A percentile compares a stretch with the other conserved stretches of the same genome.
These are phyloP conservation scores for Chlorella sp. DNA, from an alignment of 139 green algal species.

Conservation along the genomic window DNA sequence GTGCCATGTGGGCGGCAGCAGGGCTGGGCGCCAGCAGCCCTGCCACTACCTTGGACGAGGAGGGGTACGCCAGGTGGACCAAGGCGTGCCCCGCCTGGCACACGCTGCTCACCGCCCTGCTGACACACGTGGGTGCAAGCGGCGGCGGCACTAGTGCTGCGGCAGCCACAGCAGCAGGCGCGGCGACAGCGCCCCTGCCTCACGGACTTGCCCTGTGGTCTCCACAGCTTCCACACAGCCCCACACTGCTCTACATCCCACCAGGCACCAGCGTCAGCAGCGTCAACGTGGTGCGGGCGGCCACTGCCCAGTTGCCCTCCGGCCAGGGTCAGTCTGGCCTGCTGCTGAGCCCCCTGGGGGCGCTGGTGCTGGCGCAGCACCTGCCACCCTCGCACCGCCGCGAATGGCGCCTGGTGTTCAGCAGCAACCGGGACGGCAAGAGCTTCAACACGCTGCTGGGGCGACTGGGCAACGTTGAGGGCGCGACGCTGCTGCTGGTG, in stretches of 20 bases:
- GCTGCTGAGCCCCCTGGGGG: neutral
- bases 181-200: no score
- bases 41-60: neutral
- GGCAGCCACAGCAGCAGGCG: neutral
- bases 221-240: no score
- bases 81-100: conserved; percentile 11
- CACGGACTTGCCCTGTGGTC: no score
- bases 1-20: neutral
- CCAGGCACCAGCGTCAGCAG: no score
- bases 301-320: neutral
- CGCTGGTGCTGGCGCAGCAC: neutral
- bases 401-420: conserved; percentile 53
- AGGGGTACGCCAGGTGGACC: conserved; percentile 9
- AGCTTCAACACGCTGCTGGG: conserved; percentile 54
- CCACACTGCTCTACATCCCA: no score
- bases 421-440: conserved; percentile 40
- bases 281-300: neutral
- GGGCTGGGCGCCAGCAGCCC: neutral
- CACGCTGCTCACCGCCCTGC: neutral
- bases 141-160: neutral
- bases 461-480: conserved; percentile 4
- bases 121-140: neutral
- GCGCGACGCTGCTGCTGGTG: conserved; percentile 34
- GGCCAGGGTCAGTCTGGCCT: neutral
- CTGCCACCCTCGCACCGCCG: neutral